These are phyloP conservation scores for Neurospora sp. DNA, from an alignment of 495 filamentous ascomycete genomes.

Conservation along the genomic window DNA sequence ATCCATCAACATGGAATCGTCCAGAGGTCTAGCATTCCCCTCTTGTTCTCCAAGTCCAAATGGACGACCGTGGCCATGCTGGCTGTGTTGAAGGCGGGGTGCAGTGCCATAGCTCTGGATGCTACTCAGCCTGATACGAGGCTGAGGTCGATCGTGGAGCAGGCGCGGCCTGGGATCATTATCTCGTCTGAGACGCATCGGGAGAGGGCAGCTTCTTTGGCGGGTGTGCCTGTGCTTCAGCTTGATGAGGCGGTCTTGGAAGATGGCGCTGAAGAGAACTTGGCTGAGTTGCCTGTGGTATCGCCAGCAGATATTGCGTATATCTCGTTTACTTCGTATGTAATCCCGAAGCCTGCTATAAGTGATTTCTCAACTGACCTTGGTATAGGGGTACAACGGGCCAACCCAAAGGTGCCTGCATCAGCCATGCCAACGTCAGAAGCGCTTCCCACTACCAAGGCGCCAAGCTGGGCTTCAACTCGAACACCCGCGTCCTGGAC, in stretches of 20 bases:
- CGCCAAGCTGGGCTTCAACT: neutral
- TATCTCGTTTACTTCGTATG: neutral
- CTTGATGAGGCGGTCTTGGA: neutral
- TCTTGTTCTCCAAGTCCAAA: constrained; percentile 48
- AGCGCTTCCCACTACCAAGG: neutral
- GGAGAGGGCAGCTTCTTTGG: neutral
- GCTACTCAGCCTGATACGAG: constrained; percentile 42
- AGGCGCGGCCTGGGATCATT: neutral
- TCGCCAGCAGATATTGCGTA: neutral
- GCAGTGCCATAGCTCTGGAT: constrained; percentile 47
- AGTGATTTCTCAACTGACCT: no score
- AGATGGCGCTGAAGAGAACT: neutral
- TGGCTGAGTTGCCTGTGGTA: neutral
- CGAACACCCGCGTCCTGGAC: constrained; percentile 38
- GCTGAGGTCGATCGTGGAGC: constrained; percentile 16
- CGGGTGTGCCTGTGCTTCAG: neutral
- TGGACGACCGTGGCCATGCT: constrained; percentile 46
- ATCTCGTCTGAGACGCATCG: neutral
- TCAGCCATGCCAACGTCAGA: neutral
- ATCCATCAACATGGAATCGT: constrained; percentile 30
- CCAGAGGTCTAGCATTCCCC: constrained; percentile 41
- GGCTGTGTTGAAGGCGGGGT: constrained; percentile 48
- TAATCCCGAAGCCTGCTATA: no score
- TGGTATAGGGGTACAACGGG: neutral
- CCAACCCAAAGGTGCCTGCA: neutral